Base-by-base conservation (phyloP, 2,329 filamentous ascomycete genomes). In the Cytospora paraplurivora region DNA sequence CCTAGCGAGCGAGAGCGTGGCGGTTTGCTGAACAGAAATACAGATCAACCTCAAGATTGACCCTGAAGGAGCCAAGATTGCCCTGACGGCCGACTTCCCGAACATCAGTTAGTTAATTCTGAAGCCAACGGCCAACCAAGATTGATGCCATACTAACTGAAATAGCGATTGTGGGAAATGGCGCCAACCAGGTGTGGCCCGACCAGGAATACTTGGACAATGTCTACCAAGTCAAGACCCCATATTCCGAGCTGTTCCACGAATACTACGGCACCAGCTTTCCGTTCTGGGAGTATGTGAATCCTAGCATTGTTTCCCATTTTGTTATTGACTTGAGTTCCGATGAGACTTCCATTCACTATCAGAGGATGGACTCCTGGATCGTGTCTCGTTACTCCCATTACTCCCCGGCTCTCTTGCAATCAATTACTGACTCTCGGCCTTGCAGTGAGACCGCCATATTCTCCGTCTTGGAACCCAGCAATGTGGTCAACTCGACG, bases 21-120 rank as follows among this genome's bases (percentile, higher is more conserved):
- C 19, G 27, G 27, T 15, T 27, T 21, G 10, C 33, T 57, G 55
- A n/a, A 64, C n/a, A 13, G 13, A 11, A 2, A 19, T 12, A 34
- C 70, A 79, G 66, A 80, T 82, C 69, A 84, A 82, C 70, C 69
- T 82, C 2, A 82, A 81, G 74, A 77, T 81, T 49, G 80, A 83
- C 59, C 80, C 81, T 1, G 80, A 83, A 69, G 78, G 76, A 3
- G 72, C 79, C 19, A 81, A 82, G 66, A 81, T 82, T 56, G 79
- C 79, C 0, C 68, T 84, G 19, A 80, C 76, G 1, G 79, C 81
- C 7, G 69, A 75, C 35, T 83, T 81, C 67, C 77, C 78, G 7
- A 76, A 76, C 47, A 82, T 79, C 61, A 72, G 69, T 70, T 37
- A 60, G 63, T 63, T 3, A 3, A 2, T 5, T 56, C 2, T 13